These are phyloP conservation scores for Sclerotinia spermophila DNA, from an alignment of 2,329 filamentous ascomycete genomes.

Conservation along the genomic window DNA sequence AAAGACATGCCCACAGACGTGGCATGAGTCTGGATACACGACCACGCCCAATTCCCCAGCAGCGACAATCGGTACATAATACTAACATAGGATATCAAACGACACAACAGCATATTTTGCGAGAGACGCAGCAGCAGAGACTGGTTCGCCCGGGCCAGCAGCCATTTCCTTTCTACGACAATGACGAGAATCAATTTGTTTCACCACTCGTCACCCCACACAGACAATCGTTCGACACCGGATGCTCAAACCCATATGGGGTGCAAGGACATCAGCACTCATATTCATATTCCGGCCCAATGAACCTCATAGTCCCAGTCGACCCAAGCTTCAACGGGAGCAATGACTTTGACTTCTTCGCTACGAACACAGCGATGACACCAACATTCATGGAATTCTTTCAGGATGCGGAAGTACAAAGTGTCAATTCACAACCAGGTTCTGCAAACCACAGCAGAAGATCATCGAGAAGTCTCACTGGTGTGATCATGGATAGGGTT, in stretches of 20 bases:
- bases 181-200: slow-evolving; percentile 53
- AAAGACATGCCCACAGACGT: slow-evolving; percentile 63
- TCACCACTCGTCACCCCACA: slow-evolving; percentile 55
- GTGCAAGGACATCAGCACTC: slow-evolving; percentile 24
- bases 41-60: slow-evolving; percentile 50
- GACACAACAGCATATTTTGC: slow-evolving; percentile 72
- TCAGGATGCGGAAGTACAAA: slow-evolving; percentile 27
- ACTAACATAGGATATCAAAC: slow-evolving; percentile 54
- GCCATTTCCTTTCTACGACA: slow-evolving; percentile 32
- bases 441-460: slow-evolving; percentile 31
- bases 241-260: slow-evolving; percentile 39
- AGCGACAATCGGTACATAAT: slow-evolving; percentile 46
- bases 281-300: slow-evolving; percentile 41
- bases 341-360: slow-evolving; percentile 36
- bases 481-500: slow-evolving; percentile 58
- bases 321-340: slow-evolving; percentile 37
- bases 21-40: slow-evolving; percentile 80
- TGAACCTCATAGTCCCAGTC: slow-evolving; percentile 41
- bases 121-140: slow-evolving; percentile 87
- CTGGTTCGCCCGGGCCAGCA: slow-evolving; percentile 70
- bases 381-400: slow-evolving; percentile 37
- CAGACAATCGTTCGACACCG: slow-evolving; percentile 49
- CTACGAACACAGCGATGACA: slow-evolving; percentile 30
- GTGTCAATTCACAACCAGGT: slow-evolving; percentile 25
- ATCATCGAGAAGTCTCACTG: slow-evolving; percentile 51